Percentiles rank a stretch among this genome's conserved stretches.
Conservation (phyloP, 208 protist genomes). For the Trichomonas tenax region DNA sequence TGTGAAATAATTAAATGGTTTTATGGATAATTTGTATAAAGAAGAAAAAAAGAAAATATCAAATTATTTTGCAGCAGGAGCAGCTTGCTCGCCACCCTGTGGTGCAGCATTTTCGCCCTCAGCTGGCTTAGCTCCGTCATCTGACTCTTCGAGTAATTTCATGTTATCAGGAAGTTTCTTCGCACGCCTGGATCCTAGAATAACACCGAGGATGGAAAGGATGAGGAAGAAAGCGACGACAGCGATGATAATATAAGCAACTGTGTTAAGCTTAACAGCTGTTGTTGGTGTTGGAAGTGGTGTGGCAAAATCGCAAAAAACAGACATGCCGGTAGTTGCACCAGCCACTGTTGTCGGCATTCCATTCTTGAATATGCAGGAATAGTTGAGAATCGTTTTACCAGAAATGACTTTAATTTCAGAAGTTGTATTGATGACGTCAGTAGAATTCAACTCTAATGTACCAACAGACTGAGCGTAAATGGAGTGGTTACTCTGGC, state of each 20-base stretch:
- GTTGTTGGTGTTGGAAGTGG: not conserved
- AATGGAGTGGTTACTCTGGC: not conserved
- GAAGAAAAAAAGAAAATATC: too few relatives aligned
- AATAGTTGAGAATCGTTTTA: not conserved
- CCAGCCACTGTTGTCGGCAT: not conserved
- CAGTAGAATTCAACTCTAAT: not conserved
- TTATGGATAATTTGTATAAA: too few relatives aligned
- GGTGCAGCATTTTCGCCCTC: too few relatives aligned
- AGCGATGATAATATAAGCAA: not conserved
- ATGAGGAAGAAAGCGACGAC: not conserved
- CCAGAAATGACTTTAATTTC: not conserved
- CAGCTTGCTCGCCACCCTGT: too few relatives aligned
- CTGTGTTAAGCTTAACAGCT: not conserved
- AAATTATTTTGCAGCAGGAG: too few relatives aligned
- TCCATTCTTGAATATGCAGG: not conserved
- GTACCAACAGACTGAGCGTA: not conserved
- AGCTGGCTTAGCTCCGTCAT: not conserved
- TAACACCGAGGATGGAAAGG: not conserved
- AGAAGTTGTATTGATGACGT: not conserved
- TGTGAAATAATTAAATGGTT: too few relatives aligned
- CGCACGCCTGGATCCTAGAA: not conserved
- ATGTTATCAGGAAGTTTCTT: not conserved
- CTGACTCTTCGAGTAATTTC: not conserved
- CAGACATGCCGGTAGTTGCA: not conserved
- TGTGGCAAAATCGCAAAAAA: not conserved